Evolutionary conservation across 495 filamentous ascomycete genomes (phyloP).

Genomic region (Amorphotheca resinae): DNA sequence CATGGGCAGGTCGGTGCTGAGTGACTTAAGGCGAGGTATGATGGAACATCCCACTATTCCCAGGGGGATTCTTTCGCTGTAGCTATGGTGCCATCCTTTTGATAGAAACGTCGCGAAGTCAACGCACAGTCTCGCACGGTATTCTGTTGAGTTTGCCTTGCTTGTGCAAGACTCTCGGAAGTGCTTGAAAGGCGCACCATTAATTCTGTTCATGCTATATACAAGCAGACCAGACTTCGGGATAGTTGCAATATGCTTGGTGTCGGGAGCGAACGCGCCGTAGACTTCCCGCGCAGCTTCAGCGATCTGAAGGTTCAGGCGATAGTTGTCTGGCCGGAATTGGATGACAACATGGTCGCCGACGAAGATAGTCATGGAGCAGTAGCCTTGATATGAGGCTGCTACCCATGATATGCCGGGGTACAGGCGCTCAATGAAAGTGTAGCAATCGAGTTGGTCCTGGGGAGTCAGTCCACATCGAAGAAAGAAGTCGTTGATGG

Average conservation of each 20-base stretch:
- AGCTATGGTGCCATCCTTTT: slow-evolving; percentile 24
- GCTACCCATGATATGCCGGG: slow-evolving; percentile 15
- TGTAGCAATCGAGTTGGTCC: slow-evolving; percentile 10
- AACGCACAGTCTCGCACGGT: slow-evolving; percentile 26
- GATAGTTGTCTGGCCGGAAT: slow-evolving; percentile 33
- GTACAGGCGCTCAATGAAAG: slow-evolving; percentile 6
- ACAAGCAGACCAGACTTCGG: slow-evolving; percentile 20
- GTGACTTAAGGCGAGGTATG: slow-evolving; percentile 25
- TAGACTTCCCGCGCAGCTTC: slow-evolving; percentile 28
- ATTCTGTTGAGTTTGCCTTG: neutral
- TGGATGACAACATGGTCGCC: slow-evolving; percentile 31
- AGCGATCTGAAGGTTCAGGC: slow-evolving; percentile 29
- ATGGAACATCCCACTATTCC: slow-evolving; percentile 27
- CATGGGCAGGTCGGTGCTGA: slow-evolving; percentile 26
- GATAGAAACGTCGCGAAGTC: slow-evolving; percentile 33
- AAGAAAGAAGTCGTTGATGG: slow-evolving; percentile 14
- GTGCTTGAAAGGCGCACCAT: slow-evolving; percentile 27
- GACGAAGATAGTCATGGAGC: slow-evolving; percentile 37
- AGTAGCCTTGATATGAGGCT: slow-evolving; percentile 35
- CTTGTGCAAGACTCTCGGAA: slow-evolving; percentile 13
- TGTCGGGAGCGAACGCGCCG: slow-evolving; percentile 27
- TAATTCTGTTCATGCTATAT: slow-evolving; percentile 31
- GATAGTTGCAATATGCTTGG: slow-evolving; percentile 10
- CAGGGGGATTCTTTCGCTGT: slow-evolving; percentile 2
- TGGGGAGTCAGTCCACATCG: slow-evolving; percentile 9